A percentile compares a stretch with the other conserved stretches of the same genome.
These are phyloP conservation scores for Fusarium torulosum DNA, from an alignment of 2,329 filamentous ascomycete genomes.

Conservation along the genomic window DNA sequence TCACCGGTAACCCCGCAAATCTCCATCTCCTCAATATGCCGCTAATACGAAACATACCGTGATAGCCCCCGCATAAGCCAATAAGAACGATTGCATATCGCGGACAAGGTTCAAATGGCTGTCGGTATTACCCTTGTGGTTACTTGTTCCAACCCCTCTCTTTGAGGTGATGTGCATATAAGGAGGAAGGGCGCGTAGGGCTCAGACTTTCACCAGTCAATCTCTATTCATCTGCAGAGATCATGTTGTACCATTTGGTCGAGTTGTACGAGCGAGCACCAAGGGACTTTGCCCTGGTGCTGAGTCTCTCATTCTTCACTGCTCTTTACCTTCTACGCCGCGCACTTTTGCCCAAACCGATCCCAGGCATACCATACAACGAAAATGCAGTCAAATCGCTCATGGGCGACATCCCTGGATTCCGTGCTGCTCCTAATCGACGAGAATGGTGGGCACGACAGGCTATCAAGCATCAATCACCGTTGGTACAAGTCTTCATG, in stretches of 20 bases:
- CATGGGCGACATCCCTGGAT: constrained; percentile 32
- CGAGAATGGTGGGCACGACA: constrained; percentile 30
- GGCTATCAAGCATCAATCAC: constrained; percentile 25
- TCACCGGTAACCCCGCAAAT: constrained; percentile 5
- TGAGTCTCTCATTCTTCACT: not conserved
- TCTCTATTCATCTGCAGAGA: fast-evolving
- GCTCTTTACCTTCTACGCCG: constrained; percentile 5
- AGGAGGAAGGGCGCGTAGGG: not conserved
- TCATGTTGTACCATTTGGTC: constrained; percentile 5
- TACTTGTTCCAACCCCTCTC: not conserved
- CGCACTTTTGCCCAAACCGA: constrained; percentile 24
- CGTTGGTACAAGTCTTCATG: constrained; percentile 30
- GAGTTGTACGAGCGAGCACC: constrained; percentile 1
- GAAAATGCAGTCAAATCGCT: constrained; percentile 26
- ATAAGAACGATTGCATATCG: no score
- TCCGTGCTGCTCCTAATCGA: constrained; percentile 6
- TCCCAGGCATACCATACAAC: constrained; percentile 34
- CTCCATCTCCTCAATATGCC: no score
- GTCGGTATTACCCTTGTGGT: not conserved
- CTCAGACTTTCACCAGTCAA: not conserved
- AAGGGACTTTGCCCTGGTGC: not conserved
- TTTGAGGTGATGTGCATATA: not conserved
- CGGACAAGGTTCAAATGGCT: not conserved
- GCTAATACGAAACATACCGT: no score
- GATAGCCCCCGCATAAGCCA: no score